Conservation (phyloP, 345 rosid genomes). For the Sisymbrium altissimum region DNA sequence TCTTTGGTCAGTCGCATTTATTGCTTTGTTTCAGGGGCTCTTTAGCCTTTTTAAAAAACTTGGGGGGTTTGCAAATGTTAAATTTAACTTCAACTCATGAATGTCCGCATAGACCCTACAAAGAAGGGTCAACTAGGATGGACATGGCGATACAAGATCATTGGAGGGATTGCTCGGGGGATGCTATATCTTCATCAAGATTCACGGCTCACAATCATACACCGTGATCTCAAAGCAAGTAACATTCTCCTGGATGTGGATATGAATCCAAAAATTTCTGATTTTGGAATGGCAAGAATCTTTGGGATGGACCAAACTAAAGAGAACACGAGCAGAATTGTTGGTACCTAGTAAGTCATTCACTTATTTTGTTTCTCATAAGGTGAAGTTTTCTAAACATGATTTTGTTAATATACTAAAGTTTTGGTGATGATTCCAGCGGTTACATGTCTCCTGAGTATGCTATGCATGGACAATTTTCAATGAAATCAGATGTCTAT, state of each 20-base stretch:
- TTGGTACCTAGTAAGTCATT: slow-evolving; percentile 56
- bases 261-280: slow-evolving; percentile 62
- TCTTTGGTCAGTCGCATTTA: slow-evolving; percentile 23
- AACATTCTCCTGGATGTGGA: slow-evolving; percentile 51
- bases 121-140: too few species aligned
- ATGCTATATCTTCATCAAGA: too few species aligned
- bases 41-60: too few species aligned
- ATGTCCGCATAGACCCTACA: too few species aligned
- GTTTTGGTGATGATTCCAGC: not conserved
- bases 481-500: slow-evolving; percentile 40
- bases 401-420: not conserved
- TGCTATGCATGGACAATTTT: slow-evolving; percentile 33
- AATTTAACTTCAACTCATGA: not conserved
- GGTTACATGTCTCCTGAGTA: slow-evolving; percentile 50
- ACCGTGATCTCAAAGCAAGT: slow-evolving; percentile 50
- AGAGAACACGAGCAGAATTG: slow-evolving; percentile 43
- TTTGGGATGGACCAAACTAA: slow-evolving; percentile 35
- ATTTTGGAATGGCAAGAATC: slow-evolving; percentile 63
- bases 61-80: too few species aligned
- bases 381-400: not conserved
- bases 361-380: not conserved
- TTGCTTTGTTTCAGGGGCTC: not conserved
- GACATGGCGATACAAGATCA: too few species aligned
- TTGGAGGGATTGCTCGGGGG: too few species aligned
- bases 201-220: too few species aligned